A percentile compares a stretch with the other conserved stretches of the same genome.
phyloP scores from a whole-genome alignment of 1,284 basidiomycete genomes.

The Rhodotorula sp. region DNA sequence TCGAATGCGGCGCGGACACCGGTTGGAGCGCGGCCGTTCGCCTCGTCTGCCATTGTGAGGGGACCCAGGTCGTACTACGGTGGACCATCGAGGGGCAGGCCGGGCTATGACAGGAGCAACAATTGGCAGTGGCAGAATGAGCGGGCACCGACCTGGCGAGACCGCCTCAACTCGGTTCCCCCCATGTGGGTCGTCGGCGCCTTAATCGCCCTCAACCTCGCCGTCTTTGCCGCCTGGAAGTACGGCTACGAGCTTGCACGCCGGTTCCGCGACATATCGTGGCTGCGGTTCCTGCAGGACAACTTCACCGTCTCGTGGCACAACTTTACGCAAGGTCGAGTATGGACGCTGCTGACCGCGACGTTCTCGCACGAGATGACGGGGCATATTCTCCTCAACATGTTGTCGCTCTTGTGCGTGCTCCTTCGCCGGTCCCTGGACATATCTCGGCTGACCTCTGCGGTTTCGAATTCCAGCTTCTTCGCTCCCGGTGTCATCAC shows the following conservation, averaged over 20 bases:
- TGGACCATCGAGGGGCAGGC: neutral
- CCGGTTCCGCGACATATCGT: constrained; percentile 23
- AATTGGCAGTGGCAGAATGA: neutral
- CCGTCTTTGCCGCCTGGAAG: constrained; percentile 28
- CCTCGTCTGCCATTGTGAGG: neutral
- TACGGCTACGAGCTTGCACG: constrained; percentile 22
- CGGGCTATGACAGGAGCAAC: neutral
- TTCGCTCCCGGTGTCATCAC: constrained; percentile 28
- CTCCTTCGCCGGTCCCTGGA: neutral
- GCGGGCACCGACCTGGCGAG: constrained; percentile 4
- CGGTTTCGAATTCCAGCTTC: constrained; percentile 6
- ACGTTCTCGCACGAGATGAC: constrained; percentile 33
- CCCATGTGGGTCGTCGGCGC: constrained; percentile 15
- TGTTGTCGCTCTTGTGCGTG: constrained; percentile 22
- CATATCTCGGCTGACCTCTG: neutral
- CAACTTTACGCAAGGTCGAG: constrained; percentile 23
- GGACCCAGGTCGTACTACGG: constrained; percentile 16
- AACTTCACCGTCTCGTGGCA: constrained; percentile 37
- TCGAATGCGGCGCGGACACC: neutral
- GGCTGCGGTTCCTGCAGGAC: constrained; percentile 19
- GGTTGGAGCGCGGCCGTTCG: neutral
- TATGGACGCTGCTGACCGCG: constrained; percentile 35
- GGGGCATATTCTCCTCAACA: constrained; percentile 30
- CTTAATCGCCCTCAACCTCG: constrained; percentile 23
- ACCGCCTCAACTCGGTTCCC: constrained; percentile 14